Evolutionary conservation across 2,329 filamentous ascomycete species (phyloP), one percentile per base, ranked within the genome.

Genomic region (Neonectria hederae): DNA sequence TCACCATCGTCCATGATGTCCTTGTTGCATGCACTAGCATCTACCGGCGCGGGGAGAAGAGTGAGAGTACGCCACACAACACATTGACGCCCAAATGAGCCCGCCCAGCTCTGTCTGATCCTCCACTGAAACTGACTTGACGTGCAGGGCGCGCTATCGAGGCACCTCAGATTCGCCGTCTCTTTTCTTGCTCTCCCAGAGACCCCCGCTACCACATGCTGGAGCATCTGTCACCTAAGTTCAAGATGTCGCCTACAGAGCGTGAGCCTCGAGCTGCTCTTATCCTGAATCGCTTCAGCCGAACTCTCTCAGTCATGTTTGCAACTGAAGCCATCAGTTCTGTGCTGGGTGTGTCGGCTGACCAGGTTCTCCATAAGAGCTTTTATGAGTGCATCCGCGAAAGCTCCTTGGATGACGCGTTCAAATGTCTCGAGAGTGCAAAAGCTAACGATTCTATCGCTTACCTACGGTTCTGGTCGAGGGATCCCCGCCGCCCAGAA

Each of bases 401-500:
- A 70, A 90, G 89, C 65, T 96, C 92, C 70, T 82, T 96, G 28
- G 82, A 86, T 9, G 92, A 96, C 70, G 92, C 92, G 4, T 88
- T 95, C 35, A 87, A 88, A 66, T 94, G 91, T 72, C 79, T 97
- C 32, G 93, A 97, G 77, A 91, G 91, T 69, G 93, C 93, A 22
- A 97, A 97, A 76, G 90, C 91, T 28, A 97, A 97, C 72, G 92
- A 97, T 76, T 97, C 93, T 2, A 96, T 97, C 72, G 93, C 93
- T 2, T 97, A 97, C 73, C 83, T 97, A 63, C 90, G 93, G 19
- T 97, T 97, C 76, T 92, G 89, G 86, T 95, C 92, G 73, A 86
- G 92, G 57, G 90, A 96, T 75, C 92, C 92, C 19, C 84, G 90
- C 30, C 82, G 85, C 60, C 84, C 83, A 28, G 84, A 86, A 59